Evolutionary conservation across 164 flowering plant species (phyloP).

Genomic region (Brasenia schreberi): DNA sequence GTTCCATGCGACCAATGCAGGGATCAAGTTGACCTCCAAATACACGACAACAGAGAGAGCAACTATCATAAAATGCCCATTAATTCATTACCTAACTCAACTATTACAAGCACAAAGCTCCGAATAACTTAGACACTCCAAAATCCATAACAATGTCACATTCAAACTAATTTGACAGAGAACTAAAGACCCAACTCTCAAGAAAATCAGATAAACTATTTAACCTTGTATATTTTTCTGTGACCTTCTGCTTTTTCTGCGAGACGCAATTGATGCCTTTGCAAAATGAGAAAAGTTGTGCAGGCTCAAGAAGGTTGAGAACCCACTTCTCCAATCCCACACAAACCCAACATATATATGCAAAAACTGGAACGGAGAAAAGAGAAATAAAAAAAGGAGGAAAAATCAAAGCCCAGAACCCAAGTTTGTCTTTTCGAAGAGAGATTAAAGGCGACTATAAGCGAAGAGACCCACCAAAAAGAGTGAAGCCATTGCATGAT

Average conservation of each 20-base stretch:
- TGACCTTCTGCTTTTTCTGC: background rate
- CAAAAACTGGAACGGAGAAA: background rate
- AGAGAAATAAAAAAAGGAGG: background rate
- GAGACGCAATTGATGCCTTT: background rate
- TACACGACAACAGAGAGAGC: background rate
- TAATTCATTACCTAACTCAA: background rate
- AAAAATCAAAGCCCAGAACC: background rate
- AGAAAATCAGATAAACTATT: background rate
- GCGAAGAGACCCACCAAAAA: background rate
- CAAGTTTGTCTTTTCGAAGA: background rate
- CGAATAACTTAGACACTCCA: background rate
- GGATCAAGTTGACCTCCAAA: background rate
- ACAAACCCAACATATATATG: background rate
- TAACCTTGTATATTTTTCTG: background rate
- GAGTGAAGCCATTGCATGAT: background rate
- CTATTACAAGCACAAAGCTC: background rate
- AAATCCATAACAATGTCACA: background rate
- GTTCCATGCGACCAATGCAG: background rate
- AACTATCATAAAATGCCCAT: background rate
- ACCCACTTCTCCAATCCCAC: background rate
- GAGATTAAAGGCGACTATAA: background rate
- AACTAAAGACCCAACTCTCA: background rate
- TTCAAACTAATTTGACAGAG: background rate
- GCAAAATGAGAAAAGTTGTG: background rate
- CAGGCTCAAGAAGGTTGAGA: background rate